Evolutionary conservation across 441 rosid species (phyloP).

Genomic region (Cnidoscolus chayamansa): DNA sequence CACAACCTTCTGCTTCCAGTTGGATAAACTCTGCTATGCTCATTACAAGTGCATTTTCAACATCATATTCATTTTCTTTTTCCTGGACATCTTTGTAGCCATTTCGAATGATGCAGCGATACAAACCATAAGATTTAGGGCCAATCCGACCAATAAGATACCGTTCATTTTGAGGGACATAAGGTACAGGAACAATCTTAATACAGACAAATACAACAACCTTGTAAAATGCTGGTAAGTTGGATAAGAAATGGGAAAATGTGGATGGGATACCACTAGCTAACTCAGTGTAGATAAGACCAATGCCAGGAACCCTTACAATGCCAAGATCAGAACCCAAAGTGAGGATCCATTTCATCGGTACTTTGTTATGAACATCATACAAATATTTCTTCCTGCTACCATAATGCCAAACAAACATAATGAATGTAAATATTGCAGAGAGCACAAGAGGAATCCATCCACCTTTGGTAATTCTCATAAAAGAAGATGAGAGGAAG

Average conservation of each 20-base stretch:
- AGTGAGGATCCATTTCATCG: slow-evolving; percentile 71
- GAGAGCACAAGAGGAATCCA: slow-evolving; percentile 73
- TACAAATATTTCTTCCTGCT: slow-evolving; percentile 66
- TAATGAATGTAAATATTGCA: slow-evolving; percentile 38
- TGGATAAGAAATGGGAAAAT: slow-evolving; percentile 72
- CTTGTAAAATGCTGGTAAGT: slow-evolving; percentile 86
- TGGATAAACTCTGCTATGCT: slow-evolving; percentile 90
- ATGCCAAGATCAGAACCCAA: slow-evolving; percentile 87
- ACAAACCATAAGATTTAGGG: slow-evolving; percentile 81
- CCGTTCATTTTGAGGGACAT: slow-evolving; percentile 70
- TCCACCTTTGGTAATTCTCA: slow-evolving; percentile 67
- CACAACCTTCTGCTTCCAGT: slow-evolving; percentile 73
- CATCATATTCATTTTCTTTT: slow-evolving; percentile 62
- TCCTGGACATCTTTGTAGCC: slow-evolving; percentile 82
- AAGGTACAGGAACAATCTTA: slow-evolving; percentile 80
- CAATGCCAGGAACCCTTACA: slow-evolving; percentile 84
- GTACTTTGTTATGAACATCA: slow-evolving; percentile 74
- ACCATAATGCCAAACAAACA: slow-evolving; percentile 87
- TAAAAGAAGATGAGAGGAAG: slow-evolving; percentile 53
- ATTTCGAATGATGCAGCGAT: slow-evolving; percentile 77
- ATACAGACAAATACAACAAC: slow-evolving; percentile 75
- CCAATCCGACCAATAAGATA: slow-evolving; percentile 85
- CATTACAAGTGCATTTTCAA: slow-evolving; percentile 76
- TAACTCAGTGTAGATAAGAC: slow-evolving; percentile 75
- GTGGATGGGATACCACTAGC: slow-evolving; percentile 76